phyloP scores from a whole-genome alignment of 2,329 filamentous ascomycete species.

The Ophiostoma pallidulum region DNA sequence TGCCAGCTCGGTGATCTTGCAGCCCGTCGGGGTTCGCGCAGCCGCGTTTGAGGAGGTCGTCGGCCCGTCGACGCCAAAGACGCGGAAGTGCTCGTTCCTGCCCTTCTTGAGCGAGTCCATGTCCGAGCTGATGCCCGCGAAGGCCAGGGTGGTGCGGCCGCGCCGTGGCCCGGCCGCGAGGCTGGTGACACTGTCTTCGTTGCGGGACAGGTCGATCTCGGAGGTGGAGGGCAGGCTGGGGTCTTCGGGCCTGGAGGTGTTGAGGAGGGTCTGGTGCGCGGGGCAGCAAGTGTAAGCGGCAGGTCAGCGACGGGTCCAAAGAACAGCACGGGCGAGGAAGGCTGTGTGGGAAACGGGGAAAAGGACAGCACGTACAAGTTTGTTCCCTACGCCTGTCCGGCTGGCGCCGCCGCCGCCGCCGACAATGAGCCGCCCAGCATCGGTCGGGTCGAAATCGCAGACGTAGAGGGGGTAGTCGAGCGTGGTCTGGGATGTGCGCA shows the following conservation, averaged over 20 bases:
- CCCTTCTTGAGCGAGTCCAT: slow-evolving; percentile 61
- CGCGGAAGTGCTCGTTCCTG: slow-evolving; percentile 75
- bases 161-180: slow-evolving; percentile 58
- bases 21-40: slow-evolving; percentile 24
- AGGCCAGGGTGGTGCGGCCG: slow-evolving; percentile 46
- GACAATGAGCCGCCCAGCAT: slow-evolving; percentile 67
- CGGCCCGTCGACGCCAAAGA: slow-evolving; percentile 51
- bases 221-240: slow-evolving; percentile 51
- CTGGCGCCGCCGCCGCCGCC: slow-evolving; percentile 81
- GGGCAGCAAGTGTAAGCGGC: no score
- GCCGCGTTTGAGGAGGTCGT: slow-evolving; percentile 17
- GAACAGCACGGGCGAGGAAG: neutral
- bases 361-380: slow-evolving; percentile 53
- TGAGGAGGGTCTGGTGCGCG: slow-evolving; percentile 52
- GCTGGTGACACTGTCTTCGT: slow-evolving; percentile 84
- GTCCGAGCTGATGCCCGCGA: slow-evolving; percentile 80
- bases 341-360: neutral
- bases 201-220: slow-evolving; percentile 67
- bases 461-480: slow-evolving; percentile 79
- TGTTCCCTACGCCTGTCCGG: slow-evolving; percentile 74
- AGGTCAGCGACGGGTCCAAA: neutral
- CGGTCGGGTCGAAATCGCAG: slow-evolving; percentile 77
- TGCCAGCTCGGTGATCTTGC: slow-evolving; percentile 41
- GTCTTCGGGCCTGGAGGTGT: slow-evolving; percentile 55
- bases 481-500: slow-evolving; percentile 50